Evolutionary conservation across 352 stramenopile species (phyloP).

Genomic region (Phytopythium boreale): DNA sequence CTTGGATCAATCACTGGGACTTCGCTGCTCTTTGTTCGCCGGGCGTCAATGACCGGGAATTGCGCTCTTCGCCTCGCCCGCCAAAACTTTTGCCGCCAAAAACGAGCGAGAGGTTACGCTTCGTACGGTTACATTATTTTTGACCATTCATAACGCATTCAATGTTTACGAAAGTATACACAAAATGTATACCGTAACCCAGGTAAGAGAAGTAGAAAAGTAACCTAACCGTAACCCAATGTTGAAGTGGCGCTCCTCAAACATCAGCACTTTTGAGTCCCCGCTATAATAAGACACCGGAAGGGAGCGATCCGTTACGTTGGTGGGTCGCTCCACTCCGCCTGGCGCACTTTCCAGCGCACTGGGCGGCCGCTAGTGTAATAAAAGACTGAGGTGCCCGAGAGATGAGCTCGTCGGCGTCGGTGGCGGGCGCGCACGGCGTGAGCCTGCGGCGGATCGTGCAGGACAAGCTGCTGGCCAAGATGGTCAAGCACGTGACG

Average conservation of each 20-base stretch:
- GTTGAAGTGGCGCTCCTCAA: slow-evolving; percentile 3
- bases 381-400: slow-evolving; percentile 3
- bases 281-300: background rate
- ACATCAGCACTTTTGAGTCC: too few species aligned
- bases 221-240: slow-evolving; percentile 9
- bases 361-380: background rate
- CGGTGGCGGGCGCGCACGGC: slow-evolving; percentile 44
- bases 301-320: background rate
- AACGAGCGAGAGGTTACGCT: slow-evolving; percentile 8
- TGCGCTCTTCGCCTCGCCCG: slow-evolving; percentile 17
- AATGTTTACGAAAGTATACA: background rate
- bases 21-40: background rate
- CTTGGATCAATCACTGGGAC: background rate
- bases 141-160: background rate
- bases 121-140: slow-evolving; percentile 1
- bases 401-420: background rate
- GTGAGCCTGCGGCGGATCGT: slow-evolving; percentile 77
- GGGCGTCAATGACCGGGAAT: background rate
- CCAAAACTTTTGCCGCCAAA: slow-evolving; percentile 35
- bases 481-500: slow-evolving; percentile 84
- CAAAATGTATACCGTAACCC: background rate
- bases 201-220: too few species aligned
- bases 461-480: slow-evolving; percentile 73
- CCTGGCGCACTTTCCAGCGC: slow-evolving; percentile 1
- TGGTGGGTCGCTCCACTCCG: background rate